Conservation (phyloP, 257 asterid species). For the Cinchona pubescens region DNA sequence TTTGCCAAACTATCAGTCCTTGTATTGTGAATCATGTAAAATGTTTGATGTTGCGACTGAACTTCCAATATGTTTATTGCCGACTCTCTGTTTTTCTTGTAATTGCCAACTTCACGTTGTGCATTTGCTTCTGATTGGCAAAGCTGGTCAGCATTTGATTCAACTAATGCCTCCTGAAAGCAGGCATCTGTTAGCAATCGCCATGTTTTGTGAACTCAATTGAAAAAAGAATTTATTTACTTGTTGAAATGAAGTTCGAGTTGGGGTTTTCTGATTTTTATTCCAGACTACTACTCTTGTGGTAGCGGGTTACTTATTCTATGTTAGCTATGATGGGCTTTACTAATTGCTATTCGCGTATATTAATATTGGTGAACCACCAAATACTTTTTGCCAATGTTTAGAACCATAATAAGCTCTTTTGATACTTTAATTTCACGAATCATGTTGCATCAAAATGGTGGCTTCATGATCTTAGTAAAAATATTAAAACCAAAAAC, state of each 20-base stretch:
- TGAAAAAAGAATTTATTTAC: neutral
- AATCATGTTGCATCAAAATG: no score
- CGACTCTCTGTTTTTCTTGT: neutral
- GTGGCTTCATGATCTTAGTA: no score
- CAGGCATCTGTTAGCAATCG: neutral
- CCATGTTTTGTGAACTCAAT: neutral
- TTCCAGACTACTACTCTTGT: no score
- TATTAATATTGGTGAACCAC: no score
- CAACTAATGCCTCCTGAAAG: neutral
- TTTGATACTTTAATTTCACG: no score
- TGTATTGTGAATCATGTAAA: slow-evolving; percentile 13
- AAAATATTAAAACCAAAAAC: no score
- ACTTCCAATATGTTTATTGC: slow-evolving; percentile 14
- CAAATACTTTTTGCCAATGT: no score
- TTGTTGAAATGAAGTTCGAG: neutral
- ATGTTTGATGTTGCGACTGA: slow-evolving; percentile 9
- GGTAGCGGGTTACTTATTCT: no score
- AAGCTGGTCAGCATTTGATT: slow-evolving; percentile 1
- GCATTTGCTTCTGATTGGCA: neutral
- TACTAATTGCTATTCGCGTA: no score
- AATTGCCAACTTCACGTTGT: neutral
- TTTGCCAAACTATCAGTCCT: neutral
- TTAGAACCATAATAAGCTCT: no score
- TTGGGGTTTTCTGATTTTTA: no score
- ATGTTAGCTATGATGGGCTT: no score